A percentile compares a stretch with the other conserved stretches of the same genome.
Evolutionary conservation across 2,329 filamentous ascomycete species (phyloP).

Genomic region (Neonectria punicea): DNA sequence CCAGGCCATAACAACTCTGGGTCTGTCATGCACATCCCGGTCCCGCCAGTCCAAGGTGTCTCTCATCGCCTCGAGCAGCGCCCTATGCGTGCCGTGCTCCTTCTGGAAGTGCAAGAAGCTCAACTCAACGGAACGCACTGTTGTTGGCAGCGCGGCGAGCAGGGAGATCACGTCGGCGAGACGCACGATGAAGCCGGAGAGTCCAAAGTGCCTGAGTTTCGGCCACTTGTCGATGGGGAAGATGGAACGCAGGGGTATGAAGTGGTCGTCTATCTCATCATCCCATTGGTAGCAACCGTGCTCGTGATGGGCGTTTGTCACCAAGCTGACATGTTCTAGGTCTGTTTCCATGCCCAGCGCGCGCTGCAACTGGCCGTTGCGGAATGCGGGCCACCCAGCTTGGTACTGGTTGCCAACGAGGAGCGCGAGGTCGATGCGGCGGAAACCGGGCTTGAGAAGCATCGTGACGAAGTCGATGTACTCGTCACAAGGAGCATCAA

Average conservation of each 20-base stretch:
- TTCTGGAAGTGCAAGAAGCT: slow-evolving; percentile 6
- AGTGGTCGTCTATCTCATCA: background rate
- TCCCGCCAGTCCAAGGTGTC: background rate
- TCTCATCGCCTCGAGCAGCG: background rate
- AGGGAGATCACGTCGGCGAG: background rate
- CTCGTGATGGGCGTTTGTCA: background rate
- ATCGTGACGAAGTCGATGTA: background rate
- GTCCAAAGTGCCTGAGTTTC: slow-evolving; percentile 10
- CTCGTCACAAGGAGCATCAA: slow-evolving; percentile 3
- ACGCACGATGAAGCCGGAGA: slow-evolving; percentile 5
- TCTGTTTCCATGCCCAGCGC: background rate
- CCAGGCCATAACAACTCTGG: slow-evolving; percentile 1
- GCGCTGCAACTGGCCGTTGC: background rate
- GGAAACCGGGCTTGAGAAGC: background rate
- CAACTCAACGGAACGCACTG: background rate
- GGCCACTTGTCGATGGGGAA: slow-evolving; percentile 7
- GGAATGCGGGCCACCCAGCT: slow-evolving; percentile 5
- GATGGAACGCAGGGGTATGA: background rate
- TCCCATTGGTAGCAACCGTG: background rate
- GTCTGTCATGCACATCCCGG: background rate
- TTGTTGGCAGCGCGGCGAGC: slow-evolving; percentile 1
- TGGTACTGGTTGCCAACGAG: background rate
- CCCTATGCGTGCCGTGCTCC: background rate
- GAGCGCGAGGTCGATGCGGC: slow-evolving; percentile 15
- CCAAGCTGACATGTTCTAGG: background rate